phyloP scores from a whole-genome alignment of 768 basidiomycete genomes.

The Lactifluus subvellereus region DNA sequence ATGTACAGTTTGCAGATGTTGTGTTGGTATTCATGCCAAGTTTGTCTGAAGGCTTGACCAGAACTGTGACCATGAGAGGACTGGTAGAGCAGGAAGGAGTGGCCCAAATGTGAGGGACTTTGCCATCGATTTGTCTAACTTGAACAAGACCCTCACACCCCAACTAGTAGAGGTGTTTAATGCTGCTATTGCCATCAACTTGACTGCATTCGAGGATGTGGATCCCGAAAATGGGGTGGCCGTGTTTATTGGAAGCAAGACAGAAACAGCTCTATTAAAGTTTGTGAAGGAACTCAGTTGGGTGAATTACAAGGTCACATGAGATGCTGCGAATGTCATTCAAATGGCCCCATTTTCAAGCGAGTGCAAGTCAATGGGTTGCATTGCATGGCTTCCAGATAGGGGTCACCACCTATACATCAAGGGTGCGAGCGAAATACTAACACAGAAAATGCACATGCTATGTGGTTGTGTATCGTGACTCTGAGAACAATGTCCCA shows the following conservation, averaged over 20 bases:
- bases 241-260: no score
- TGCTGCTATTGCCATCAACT: constrained; percentile 83
- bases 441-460: constrained; percentile 67
- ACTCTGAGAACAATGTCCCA: constrained; percentile 29
- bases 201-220: constrained; percentile 87
- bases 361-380: constrained; percentile 92
- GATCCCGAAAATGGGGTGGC: constrained; percentile 63
- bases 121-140: no score
- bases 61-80: no score
- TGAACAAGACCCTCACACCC: constrained; percentile 55
- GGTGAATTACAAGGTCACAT: constrained; percentile 59
- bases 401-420: no score
- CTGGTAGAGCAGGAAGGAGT: no score
- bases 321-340: constrained; percentile 54
- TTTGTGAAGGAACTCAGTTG: constrained; percentile 73
- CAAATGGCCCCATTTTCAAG: constrained; percentile 96
- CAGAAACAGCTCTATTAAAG: no score
- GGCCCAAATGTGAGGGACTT: no score
- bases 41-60: no score
- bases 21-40: no score
- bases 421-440: constrained; percentile 86
- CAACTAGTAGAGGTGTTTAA: constrained; percentile 67
- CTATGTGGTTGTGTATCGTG: constrained; percentile 62
- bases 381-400: constrained; percentile 62
- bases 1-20: no score